Evolutionary conservation across 495 filamentous ascomycete species (phyloP).

Genomic region (Hypomontagnella monticulosa): DNA sequence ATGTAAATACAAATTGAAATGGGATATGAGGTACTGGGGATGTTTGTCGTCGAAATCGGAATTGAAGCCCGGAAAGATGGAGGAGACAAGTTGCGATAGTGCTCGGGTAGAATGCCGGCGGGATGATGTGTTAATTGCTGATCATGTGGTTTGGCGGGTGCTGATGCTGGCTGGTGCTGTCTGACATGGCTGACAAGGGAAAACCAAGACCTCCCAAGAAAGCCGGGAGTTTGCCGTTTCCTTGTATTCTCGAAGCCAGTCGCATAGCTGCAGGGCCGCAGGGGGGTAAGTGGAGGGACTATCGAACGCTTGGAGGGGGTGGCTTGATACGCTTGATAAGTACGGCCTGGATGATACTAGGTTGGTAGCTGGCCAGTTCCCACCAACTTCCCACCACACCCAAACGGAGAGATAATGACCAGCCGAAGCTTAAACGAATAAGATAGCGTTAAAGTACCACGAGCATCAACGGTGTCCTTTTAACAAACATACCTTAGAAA

Average conservation of each 20-base stretch:
- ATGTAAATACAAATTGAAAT: constrained; percentile 11
- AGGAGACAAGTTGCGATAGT: constrained; percentile 32
- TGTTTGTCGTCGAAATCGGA: constrained; percentile 15
- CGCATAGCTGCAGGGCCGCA: constrained; percentile 10
- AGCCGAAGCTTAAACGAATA: constrained; percentile 51
- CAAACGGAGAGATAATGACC: constrained; percentile 6
- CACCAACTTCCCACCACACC: constrained; percentile 28
- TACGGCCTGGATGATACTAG: constrained; percentile 6
- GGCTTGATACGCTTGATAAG: constrained; percentile 11
- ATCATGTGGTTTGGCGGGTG: constrained; percentile 34
- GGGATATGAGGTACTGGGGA: constrained; percentile 10
- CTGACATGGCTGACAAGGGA: constrained; percentile 35
- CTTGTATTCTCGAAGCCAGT: constrained; percentile 30
- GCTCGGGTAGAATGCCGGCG: constrained; percentile 5
- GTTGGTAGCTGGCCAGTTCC: constrained; percentile 1
- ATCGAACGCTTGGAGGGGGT: constrained; percentile 31
- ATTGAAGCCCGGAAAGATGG: constrained; percentile 30
- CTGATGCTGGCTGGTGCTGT: constrained; percentile 4
- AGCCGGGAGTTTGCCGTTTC: constrained; percentile 26
- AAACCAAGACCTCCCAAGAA: constrained; percentile 5
- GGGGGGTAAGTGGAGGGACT: constrained; percentile 4
- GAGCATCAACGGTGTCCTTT: constrained; percentile 42
- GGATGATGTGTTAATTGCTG: constrained; percentile 12
- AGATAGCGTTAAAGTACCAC: constrained; percentile 52
- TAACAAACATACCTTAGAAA: constrained; percentile 30